Evolutionary conservation across 2,329 filamentous ascomycete species (phyloP).

Genomic region (Hypomyces rosellus): DNA sequence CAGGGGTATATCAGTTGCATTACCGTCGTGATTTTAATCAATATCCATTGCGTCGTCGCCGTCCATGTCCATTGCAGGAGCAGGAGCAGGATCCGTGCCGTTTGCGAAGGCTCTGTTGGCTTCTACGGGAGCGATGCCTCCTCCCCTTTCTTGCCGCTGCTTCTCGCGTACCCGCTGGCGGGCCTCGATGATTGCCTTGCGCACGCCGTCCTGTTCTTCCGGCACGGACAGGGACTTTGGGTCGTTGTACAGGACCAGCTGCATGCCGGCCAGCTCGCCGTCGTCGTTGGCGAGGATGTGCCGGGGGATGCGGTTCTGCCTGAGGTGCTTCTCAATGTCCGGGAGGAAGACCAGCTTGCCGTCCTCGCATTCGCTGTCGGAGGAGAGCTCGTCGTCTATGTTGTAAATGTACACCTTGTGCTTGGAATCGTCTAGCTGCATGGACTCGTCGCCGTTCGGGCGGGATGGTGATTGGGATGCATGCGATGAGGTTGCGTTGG

Average conservation of each 20-base stretch:
- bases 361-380: constrained; percentile 38
- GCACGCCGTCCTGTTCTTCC: constrained; percentile 67
- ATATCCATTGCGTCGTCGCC: neutral
- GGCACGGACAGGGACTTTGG: constrained; percentile 71
- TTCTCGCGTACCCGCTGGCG: constrained; percentile 59
- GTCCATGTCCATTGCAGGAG: constrained; percentile 45
- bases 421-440: constrained; percentile 82
- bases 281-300: constrained; percentile 55
- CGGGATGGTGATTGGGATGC: constrained; percentile 12
- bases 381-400: constrained; percentile 77
- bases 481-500: constrained; percentile 11
- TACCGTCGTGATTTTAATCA: neutral
- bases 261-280: constrained; percentile 52
- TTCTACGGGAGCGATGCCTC: constrained; percentile 6
- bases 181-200: constrained; percentile 77
- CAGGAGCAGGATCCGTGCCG: neutral
- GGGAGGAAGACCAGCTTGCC: constrained; percentile 71
- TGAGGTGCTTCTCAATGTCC: constrained; percentile 77
- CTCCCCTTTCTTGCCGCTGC: constrained; percentile 39
- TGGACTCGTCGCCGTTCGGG: constrained; percentile 47
- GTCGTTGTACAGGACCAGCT: constrained; percentile 80
- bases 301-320: constrained; percentile 61
- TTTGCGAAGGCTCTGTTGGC: neutral
- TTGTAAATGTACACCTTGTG: constrained; percentile 88
- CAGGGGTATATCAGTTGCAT: neutral